These are phyloP conservation scores for Musa beccarii DNA, from an alignment of 176 grass and related monocot species.

Conservation along the genomic window DNA sequence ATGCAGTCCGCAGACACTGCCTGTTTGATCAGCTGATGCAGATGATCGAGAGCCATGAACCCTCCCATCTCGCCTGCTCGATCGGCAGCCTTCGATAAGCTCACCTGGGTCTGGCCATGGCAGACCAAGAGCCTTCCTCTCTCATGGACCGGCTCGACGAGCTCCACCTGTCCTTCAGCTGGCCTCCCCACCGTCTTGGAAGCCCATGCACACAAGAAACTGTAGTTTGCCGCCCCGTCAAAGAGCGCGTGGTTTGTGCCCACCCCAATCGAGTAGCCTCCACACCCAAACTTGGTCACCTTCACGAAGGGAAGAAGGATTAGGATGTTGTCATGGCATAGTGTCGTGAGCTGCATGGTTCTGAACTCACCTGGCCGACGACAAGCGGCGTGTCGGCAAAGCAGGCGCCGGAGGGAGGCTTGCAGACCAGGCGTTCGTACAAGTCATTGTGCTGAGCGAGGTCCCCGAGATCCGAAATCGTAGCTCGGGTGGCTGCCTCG, in stretches of 20 bases:
- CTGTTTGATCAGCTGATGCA: slow-evolving; percentile 19
- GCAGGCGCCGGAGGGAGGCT: neutral
- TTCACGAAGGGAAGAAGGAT: neutral
- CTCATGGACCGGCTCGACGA: slow-evolving; percentile 16
- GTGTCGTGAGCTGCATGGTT: neutral
- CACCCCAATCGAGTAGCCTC: slow-evolving; percentile 20
- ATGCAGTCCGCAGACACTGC: neutral
- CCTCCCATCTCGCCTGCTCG: neutral
- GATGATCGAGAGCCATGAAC: slow-evolving; percentile 12
- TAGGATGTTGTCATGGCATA: neutral
- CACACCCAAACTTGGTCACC: slow-evolving; percentile 26
- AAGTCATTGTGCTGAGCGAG: slow-evolving; percentile 26
- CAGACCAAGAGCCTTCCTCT: slow-evolving; percentile 20
- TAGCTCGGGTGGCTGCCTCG: slow-evolving; percentile 11
- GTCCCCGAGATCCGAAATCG: slow-evolving; percentile 24
- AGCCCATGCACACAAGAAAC: slow-evolving; percentile 19
- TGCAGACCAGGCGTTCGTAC: slow-evolving; percentile 6
- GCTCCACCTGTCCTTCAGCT: neutral
- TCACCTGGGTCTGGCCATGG: neutral
- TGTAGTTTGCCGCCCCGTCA: slow-evolving; percentile 23
- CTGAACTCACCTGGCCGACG: slow-evolving; percentile 12
- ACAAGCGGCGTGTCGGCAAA: slow-evolving; percentile 18
- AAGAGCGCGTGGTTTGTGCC: slow-evolving; percentile 21
- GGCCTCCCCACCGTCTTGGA: neutral
- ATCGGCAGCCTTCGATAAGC: neutral